Conservation (phyloP, 1,139 yeast genomes). For the Pichia sp. region DNA sequence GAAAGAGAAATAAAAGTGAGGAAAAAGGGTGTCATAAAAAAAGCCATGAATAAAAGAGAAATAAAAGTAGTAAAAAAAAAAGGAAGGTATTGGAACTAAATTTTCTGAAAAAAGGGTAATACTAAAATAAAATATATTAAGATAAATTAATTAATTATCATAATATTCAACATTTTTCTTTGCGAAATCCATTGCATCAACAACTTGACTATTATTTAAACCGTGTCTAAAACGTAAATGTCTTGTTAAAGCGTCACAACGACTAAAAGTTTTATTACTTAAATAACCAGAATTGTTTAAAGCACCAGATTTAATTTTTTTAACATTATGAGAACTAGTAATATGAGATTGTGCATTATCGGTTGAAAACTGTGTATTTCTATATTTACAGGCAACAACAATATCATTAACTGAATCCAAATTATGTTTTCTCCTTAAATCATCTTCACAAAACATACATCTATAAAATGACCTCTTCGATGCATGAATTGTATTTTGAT, state of each 20-base stretch:
- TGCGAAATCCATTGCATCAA: constrained; percentile 64
- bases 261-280: constrained; percentile 71
- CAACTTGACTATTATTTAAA: constrained; percentile 61
- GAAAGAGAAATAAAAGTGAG: constrained; percentile 2
- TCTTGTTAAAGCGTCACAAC: constrained; percentile 92
- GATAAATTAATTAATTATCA: constrained; percentile 20
- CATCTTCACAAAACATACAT: constrained; percentile 78
- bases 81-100: no score
- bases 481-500: constrained; percentile 95
- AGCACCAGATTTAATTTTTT: constrained; percentile 37
- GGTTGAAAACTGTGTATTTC: constrained; percentile 26
- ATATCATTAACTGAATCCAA: constrained; percentile 25
- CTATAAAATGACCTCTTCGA: constrained; percentile 78
- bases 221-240: constrained; percentile 89
- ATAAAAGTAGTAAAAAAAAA: no score
- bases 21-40: not conserved
- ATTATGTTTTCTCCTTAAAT: constrained; percentile 31
- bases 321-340: constrained; percentile 30
- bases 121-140: not conserved
- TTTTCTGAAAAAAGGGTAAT: not conserved
- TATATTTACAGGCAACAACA: constrained; percentile 24
- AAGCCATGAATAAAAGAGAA: not conserved
- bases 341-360: constrained; percentile 27
- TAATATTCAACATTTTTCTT: constrained; percentile 67
- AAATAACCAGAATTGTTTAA: constrained; percentile 54